Evolutionary conservation across 441 rosid genomes (phyloP).

Genomic region (Pelargonium myrrhifolium): DNA sequence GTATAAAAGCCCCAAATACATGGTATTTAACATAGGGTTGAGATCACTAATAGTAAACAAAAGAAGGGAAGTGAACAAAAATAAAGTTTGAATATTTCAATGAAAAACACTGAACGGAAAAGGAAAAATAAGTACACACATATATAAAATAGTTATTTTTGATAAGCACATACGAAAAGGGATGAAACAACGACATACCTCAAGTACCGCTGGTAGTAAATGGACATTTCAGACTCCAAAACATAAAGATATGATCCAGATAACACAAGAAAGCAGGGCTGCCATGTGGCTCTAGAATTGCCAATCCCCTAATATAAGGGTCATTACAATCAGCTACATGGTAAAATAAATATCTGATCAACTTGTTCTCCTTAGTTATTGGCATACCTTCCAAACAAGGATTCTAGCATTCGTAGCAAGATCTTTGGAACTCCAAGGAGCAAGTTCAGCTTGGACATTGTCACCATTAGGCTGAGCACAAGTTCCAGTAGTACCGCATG

Average conservation of each 20-base stretch:
- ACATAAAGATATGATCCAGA: slow-evolving; percentile 84
- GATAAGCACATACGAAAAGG: slow-evolving; percentile 6
- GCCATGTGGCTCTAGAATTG: slow-evolving; percentile 90
- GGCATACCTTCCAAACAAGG: slow-evolving; percentile 89
- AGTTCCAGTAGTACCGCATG: slow-evolving; percentile 46
- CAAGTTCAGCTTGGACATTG: slow-evolving; percentile 50
- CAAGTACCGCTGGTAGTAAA: slow-evolving; percentile 70
- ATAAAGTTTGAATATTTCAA: not conserved
- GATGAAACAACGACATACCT: slow-evolving; percentile 47
- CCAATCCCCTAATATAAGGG: slow-evolving; percentile 69
- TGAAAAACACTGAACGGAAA: not conserved
- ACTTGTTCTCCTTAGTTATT: slow-evolving; percentile 15
- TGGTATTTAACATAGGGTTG: not conserved
- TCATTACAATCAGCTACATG: slow-evolving; percentile 16
- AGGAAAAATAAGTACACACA: no score
- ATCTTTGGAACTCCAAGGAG: slow-evolving; percentile 70
- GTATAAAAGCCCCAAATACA: slow-evolving; percentile 6
- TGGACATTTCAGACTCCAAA: slow-evolving; percentile 78
- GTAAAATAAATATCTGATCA: slow-evolving; percentile 19
- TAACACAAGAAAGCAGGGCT: slow-evolving; percentile 79
- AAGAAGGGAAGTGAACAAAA: not conserved
- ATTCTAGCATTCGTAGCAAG: slow-evolving; percentile 69
- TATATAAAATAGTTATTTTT: not conserved
- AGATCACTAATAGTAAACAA: not conserved
- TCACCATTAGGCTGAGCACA: slow-evolving; percentile 63